A percentile compares a stretch with the other conserved stretches of the same genome.
These are phyloP conservation scores for Stenocarpella maydis DNA, from an alignment of 2,329 filamentous ascomycete species.

Conservation along the genomic window DNA sequence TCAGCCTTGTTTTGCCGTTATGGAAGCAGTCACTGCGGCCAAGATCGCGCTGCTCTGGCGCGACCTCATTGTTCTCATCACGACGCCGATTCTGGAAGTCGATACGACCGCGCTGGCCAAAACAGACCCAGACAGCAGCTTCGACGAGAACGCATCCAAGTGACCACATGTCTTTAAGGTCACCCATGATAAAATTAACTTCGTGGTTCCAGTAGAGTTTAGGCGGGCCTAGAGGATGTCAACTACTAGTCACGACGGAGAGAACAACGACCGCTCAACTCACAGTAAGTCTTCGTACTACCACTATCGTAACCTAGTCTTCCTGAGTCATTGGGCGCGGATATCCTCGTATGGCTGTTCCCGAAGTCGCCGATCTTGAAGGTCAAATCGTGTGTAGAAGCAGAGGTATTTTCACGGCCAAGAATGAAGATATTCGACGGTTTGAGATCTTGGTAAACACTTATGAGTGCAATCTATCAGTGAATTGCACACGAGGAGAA, in stretches of 20 bases:
- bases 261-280: background rate
- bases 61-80: background rate
- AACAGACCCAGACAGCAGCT: conserved; percentile 10
- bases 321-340: background rate
- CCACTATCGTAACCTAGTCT: background rate
- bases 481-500: rapidly evolving
- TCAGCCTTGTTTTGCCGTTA: background rate
- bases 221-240: background rate
- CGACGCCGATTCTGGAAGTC: background rate
- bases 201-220: background rate
- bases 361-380: conserved; percentile 17
- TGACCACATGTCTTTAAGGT: background rate
- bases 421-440: conserved; percentile 10
- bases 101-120: background rate
- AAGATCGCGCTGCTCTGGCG: background rate
- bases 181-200: background rate
- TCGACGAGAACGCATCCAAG: conserved; percentile 2
- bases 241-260: background rate
- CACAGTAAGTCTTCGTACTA: background rate
- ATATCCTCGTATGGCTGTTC: background rate
- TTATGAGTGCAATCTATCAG: background rate
- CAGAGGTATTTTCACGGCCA: background rate
- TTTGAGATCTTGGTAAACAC: conserved; percentile 17
- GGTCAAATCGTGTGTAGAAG: background rate
- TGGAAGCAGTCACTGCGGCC: conserved; percentile 5